Percentiles rank a stretch among this genome's conserved stretches.
Conservation (phyloP, 2,329 filamentous ascomycete genomes). For the Hypoxylon sp. region DNA sequence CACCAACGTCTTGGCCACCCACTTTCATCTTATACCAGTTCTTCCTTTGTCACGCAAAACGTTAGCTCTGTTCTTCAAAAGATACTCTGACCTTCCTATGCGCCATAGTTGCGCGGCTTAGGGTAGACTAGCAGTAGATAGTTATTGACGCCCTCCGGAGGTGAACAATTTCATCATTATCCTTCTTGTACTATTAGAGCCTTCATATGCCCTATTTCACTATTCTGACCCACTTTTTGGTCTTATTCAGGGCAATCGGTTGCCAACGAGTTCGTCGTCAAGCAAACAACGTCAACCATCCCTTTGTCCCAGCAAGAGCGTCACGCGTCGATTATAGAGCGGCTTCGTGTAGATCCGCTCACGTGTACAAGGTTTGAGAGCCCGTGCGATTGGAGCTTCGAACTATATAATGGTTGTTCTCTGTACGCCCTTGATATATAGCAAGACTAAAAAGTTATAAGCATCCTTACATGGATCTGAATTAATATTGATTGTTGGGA, state of each 20-base stretch:
- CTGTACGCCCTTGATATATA: not conserved
- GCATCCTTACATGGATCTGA: not conserved
- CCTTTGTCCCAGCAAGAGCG: not conserved
- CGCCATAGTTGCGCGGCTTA: too few relatives aligned
- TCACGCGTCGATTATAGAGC: not conserved
- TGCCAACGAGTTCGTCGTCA: not conserved
- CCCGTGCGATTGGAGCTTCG: not conserved
- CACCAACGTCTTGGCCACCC: too few relatives aligned
- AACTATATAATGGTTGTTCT: not conserved
- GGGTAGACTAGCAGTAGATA: too few relatives aligned
- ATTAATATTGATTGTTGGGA: too few relatives aligned
- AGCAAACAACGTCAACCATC: not conserved
- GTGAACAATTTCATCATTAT: too few relatives aligned
- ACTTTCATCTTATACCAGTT: too few relatives aligned
- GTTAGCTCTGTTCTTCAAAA: too few relatives aligned
- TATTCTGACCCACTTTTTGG: not conserved
- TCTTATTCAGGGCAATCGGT: not conserved
- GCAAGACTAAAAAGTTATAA: not conserved
- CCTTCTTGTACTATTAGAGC: too few relatives aligned
- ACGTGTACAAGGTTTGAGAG: not conserved
- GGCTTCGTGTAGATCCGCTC: not conserved
- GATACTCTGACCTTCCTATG: too few relatives aligned
- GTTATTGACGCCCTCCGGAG: too few relatives aligned
- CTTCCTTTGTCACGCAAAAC: too few relatives aligned
- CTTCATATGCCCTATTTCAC: too few relatives aligned